Evolutionary conservation across 306 rosid species (phyloP), one percentile per base, ranked within the genome.

Genomic region (Vachellia collinsii): DNA sequence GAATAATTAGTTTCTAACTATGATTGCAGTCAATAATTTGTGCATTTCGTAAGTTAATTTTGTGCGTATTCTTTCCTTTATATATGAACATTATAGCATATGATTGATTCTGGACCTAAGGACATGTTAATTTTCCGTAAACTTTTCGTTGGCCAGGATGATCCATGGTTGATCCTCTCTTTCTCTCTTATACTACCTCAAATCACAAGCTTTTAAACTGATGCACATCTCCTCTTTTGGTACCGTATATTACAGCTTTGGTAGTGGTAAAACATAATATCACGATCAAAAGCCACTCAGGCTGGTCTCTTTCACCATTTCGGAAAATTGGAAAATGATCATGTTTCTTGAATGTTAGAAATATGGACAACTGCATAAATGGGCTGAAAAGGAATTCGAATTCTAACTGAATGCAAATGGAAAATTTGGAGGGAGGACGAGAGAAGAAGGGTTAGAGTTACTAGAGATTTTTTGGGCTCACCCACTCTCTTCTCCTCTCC

Each of bases 261-360:
- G 54, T 16, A 19, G 62, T 47, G 37, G 73, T 65, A 61, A 29
- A 34, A 75, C 12, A 75, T 58, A 68, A 22, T 63, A 41, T 83
- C 34, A 16, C 46, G 36, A 66, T 75, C 64, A 41, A 36, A 62
- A 79, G 63, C 54, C 70, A 7, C 59, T 77, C 56, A 71, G 63
- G 51, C 29, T 13, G 54, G 44, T 11, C 63, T 50, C 75, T 38
- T 69, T 76, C 64, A 51, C 48, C 71, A 67, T 75, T 53, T 20
- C 48, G n/a, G 69, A 56, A 64, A 66, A 38, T 29, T 78, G 64
- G 42, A 39, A 17, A 70, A 54, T 66, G 29, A 70, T 46, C 36
- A 22, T 73, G 59, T 62, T 80, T 50, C 76, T 77, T 81, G 48
- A 69, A 69, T 81, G 77, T 22, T 6, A 56, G 16, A 81, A 43